These are phyloP conservation scores for Perkinsus marinus DNA, from an alignment of 169 alveolate genomes.

Conservation along the genomic window DNA sequence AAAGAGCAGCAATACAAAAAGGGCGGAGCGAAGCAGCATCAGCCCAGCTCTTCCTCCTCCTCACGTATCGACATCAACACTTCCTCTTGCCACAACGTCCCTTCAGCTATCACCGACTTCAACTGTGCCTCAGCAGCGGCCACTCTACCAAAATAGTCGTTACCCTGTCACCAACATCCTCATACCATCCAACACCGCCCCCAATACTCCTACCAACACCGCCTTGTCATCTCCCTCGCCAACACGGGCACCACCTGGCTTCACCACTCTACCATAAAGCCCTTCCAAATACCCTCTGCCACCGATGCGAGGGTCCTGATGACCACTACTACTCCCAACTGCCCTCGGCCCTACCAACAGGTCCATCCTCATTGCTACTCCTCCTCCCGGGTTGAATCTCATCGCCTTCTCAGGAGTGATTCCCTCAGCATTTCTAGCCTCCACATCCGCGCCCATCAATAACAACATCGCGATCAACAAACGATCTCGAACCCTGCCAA, in stretches of 20 bases:
- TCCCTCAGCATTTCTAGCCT: not conserved
- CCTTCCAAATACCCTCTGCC: not conserved
- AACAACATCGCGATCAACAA: not conserved
- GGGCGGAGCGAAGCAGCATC: too few species aligned
- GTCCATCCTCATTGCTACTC: not conserved
- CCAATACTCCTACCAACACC: not conserved
- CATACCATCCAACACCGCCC: not conserved
- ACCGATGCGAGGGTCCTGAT: not conserved
- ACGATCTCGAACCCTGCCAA: not conserved
- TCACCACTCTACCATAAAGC: not conserved
- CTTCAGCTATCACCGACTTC: not conserved
- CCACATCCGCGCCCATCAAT: not conserved
- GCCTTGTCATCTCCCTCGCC: too few species aligned
- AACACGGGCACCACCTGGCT: not conserved
- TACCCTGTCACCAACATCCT: not conserved
- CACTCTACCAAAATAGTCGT: not conserved
- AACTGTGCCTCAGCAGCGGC: not conserved
- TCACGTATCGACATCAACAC: not conserved
- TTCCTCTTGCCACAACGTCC: not conserved
- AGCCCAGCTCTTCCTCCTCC: too few species aligned
- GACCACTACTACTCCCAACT: not conserved
- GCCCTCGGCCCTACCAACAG: not conserved
- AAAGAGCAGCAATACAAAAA: not conserved
- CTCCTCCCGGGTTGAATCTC: not conserved
- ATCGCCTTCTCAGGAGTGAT: not conserved